Evolutionary conservation across 768 basidiomycete species (phyloP), one percentile per base, ranked within the genome.

Genomic region (Amylocystis lapponica): DNA sequence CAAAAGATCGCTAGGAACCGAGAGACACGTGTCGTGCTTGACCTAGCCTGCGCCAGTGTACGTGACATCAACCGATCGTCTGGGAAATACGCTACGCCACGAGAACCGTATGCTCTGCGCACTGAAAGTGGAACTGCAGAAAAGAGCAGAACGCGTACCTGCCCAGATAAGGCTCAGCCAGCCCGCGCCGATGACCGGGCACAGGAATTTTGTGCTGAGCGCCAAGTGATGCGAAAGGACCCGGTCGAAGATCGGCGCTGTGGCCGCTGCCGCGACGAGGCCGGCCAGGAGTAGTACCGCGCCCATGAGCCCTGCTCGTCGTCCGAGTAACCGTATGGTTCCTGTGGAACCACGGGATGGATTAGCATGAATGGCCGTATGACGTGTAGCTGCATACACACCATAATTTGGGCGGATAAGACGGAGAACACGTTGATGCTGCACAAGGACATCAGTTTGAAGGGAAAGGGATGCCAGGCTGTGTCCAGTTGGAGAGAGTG

Each of bases 161-260:
- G 82, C 86, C 89, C 87, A 92, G 25, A 92, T 81, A 14, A 91
- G 64, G 4, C 78, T 76, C 12, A 91, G 59, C 86, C 87, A 91
- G 19, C 70, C 69, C 1, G 53, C 68, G 13, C 71, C 81, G 5
- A 85, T 66, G 33, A 81, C 56, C 2, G 87, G 87, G 13, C 80
- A 71, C 9, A 86, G 54, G 0, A 77, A 45, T 43, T 83, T 86
- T 41, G 71, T 52, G 3, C 80, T 76, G 10, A 76, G 48, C 0
- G 78, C 84, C 29, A 89, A 69, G 47, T 78, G 78, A 50, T 81
- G 74, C 9, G 85, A 90, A 47, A 92, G 77, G n/a, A 89, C 77
- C 16, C 88, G 79, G 55, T 91, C 89, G 54, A 89, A 83, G 3
- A 90, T 61, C 0, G 89, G 90, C 1, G 88, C 78, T 0, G 81